Conservation (phyloP, 1,139 yeast genomes). For the Trichomonascaceae sp. region DNA sequence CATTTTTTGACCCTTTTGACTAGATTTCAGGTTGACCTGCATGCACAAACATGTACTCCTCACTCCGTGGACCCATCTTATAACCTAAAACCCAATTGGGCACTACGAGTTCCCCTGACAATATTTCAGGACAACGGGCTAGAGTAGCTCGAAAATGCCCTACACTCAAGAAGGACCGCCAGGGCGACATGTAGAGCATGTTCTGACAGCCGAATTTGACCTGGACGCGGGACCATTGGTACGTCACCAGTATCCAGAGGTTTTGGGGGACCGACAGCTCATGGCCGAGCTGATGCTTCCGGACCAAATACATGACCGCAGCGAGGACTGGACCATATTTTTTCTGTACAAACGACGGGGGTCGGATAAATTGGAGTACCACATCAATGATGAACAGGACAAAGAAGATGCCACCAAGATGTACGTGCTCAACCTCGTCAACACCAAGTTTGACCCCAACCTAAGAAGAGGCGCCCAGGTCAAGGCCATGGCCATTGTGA, state of each 20-base stretch:
- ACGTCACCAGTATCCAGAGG: slow-evolving; percentile 39
- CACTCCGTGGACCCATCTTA: too few relatives aligned
- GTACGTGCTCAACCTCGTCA: slow-evolving; percentile 44
- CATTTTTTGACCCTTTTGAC: too few relatives aligned
- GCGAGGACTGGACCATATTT: slow-evolving; percentile 49
- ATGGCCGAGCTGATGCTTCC: slow-evolving; percentile 53
- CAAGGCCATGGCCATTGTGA: slow-evolving; percentile 42
- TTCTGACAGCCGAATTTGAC: slow-evolving; percentile 42
- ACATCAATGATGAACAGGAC: slow-evolving; percentile 14
- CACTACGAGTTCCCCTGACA: too few relatives aligned
- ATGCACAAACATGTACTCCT: too few relatives aligned
- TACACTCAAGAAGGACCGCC: too few relatives aligned
- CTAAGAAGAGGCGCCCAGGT: slow-evolving; percentile 44
- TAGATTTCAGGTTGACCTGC: too few relatives aligned
- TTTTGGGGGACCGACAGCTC: slow-evolving; percentile 32
- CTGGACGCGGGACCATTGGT: slow-evolving; percentile 50
- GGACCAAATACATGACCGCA: slow-evolving; percentile 48
- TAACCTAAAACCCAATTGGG: too few relatives aligned
- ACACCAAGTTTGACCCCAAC: slow-evolving; percentile 34
- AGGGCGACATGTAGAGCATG: slow-evolving; percentile 24
- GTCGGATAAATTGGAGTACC: slow-evolving; percentile 18
- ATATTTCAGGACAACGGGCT: too few relatives aligned
- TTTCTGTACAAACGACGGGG: slow-evolving; percentile 30
- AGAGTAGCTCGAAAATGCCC: too few relatives aligned
- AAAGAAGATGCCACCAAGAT: slow-evolving; percentile 30